Base-by-base conservation (phyloP, 2,329 filamentous ascomycete species). In the Monosporascus ibericus region DNA sequence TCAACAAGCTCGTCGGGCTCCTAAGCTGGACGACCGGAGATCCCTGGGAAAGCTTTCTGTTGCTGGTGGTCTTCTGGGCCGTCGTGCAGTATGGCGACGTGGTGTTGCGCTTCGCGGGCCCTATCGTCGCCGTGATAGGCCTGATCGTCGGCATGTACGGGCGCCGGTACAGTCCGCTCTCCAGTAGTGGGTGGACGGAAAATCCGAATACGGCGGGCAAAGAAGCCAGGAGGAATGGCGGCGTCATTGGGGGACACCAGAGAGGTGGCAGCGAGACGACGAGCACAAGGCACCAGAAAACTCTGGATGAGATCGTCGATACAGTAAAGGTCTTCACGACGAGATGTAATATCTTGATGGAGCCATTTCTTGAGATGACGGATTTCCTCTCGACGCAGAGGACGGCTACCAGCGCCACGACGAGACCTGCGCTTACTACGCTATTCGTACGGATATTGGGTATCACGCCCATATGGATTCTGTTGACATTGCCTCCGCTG, bases 251-350 rank as follows among this genome's bases (percentile, higher is more conserved):
- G 18, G 59, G 56, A 20, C 78, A 80, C 57, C 68, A 70, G 51
- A 67, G 74, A n/a, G 72, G 71, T 20, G 66, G 70, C 37, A 79
- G 77, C 8, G 88, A 90, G 62, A 66, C 72, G 17, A 82, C 79
- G 6, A 84, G 80, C 55, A 86, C 85, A 42, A 85, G 87, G 54
- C 89, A 94, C 63, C 90, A 96, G 64, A 96, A 96, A 75, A 96
- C 91, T 48, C 72, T 99, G 49, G 94, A 99, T 68, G 94, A 99
- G 72, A 99, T 99, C 55, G 88, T 99, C 52, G 92, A 97, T 62
- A 95, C 90, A 0, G 74, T 99, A 44, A 90, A 91, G 68, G 85
- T 91, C 59, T 90, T 99, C 61, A 97, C 92, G 0, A 88, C 87
- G 5, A 82, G 94, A 48, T 96, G 94, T 71, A 96, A 96, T 68